Conservation (phyloP, 805 yeast genomes). For the Candida jianshihensis region DNA sequence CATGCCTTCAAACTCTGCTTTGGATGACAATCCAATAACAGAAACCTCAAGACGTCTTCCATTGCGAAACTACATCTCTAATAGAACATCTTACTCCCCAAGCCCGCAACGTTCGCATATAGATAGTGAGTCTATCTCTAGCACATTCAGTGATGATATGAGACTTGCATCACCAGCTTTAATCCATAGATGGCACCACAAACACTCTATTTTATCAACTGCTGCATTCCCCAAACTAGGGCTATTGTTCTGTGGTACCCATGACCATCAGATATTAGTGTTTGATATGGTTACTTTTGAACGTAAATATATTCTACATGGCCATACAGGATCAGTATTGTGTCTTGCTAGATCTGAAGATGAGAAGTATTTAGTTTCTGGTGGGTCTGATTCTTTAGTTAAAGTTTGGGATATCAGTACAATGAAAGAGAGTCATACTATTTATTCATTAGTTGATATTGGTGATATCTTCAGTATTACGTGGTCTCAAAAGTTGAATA, state of each 20-base stretch:
- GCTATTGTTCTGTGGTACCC: constrained; percentile 82
- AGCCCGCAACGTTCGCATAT: constrained; percentile 8
- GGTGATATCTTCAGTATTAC: constrained; percentile 88
- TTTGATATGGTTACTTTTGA: constrained; percentile 63
- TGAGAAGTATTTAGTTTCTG: constrained; percentile 65
- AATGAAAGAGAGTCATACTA: constrained; percentile 51
- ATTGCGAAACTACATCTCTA: constrained; percentile 6
- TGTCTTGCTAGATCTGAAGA: constrained; percentile 50
- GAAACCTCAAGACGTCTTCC: constrained; percentile 16
- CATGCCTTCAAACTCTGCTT: constrained; percentile 7
- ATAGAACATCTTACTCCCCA: constrained; percentile 7
- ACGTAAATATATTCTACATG: constrained; percentile 42
- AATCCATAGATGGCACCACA: constrained; percentile 72
- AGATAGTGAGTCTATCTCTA: not conserved
- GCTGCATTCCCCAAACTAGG: constrained; percentile 51
- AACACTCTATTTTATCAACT: constrained; percentile 67
- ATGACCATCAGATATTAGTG: constrained; percentile 70
- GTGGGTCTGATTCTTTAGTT: constrained; percentile 84
- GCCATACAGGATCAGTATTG: constrained; percentile 71
- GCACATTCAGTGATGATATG: not conserved
- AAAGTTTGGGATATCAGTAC: constrained; percentile 70
- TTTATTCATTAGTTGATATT: constrained; percentile 79
- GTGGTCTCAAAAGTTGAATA: constrained; percentile 52
- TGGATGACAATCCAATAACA: constrained; percentile 15
- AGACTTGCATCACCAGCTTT: constrained; percentile 20